Evolutionary conservation across 768 basidiomycete genomes (phyloP).

Genomic region (Naganishia friedmannii): DNA sequence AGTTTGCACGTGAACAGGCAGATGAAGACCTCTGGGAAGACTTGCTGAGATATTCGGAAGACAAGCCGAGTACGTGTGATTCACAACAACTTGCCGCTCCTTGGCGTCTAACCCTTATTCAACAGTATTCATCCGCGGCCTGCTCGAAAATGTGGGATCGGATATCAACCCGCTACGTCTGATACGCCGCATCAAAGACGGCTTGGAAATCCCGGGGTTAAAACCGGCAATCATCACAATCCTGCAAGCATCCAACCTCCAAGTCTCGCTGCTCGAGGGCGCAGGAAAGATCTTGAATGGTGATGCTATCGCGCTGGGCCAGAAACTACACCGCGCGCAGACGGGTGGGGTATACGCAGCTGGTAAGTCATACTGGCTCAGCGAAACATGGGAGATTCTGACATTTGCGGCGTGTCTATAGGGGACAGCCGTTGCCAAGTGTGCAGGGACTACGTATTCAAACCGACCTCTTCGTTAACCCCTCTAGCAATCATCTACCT

Average conservation of each 20-base stretch:
- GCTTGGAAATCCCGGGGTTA: conserved; percentile 90
- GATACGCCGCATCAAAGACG: conserved; percentile 91
- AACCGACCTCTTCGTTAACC: conserved; percentile 45
- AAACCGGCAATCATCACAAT: conserved; percentile 95
- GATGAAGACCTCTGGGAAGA: conserved; percentile 99
- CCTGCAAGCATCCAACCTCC: conserved; percentile 89
- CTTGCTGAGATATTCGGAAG: conserved; percentile 87
- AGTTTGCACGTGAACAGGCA: conserved; percentile 94
- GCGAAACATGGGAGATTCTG: background rate
- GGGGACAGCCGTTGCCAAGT: conserved; percentile 67
- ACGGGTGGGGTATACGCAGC: conserved; percentile 73
- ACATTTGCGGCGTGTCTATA: conserved; percentile 42
- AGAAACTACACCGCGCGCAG: conserved; percentile 69
- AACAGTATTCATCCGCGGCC: conserved; percentile 84
- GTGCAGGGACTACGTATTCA: conserved; percentile 57
- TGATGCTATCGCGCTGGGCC: conserved; percentile 72
- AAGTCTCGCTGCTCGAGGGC: conserved; percentile 78
- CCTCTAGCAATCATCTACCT: conserved; percentile 72
- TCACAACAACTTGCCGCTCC: background rate
- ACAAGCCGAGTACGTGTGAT: conserved; percentile 67
- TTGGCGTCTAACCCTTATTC: background rate
- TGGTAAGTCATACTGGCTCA: conserved; percentile 56
- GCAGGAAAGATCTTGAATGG: conserved; percentile 81
- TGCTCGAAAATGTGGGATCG: conserved; percentile 91
- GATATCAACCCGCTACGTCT: conserved; percentile 93